phyloP scores from a whole-genome alignment of 352 stramenopile genomes.

The Globisporangium radiosum region DNA sequence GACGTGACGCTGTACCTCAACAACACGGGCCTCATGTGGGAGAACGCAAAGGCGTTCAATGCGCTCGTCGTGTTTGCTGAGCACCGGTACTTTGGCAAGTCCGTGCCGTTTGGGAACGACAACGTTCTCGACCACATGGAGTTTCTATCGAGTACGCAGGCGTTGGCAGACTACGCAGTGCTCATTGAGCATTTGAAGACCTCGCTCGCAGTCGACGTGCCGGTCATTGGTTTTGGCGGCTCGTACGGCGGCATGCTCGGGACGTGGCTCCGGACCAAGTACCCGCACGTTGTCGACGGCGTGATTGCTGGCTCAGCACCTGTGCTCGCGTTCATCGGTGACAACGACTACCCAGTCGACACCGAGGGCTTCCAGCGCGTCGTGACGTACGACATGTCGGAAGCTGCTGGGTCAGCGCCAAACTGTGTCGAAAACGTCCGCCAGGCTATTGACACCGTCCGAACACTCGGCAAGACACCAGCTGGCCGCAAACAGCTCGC shows the following conservation, averaged over 20 bases:
- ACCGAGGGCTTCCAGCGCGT: constrained; percentile 53
- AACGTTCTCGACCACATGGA: constrained; percentile 47
- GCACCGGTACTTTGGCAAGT: constrained; percentile 75
- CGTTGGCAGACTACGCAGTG: constrained; percentile 65
- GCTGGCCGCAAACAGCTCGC: constrained; percentile 38
- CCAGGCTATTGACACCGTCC: constrained; percentile 46
- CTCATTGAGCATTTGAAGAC: constrained; percentile 41
- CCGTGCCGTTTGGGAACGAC: constrained; percentile 42
- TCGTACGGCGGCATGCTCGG: constrained; percentile 94
- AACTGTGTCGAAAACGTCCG: constrained; percentile 81
- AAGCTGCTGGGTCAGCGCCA: constrained; percentile 44
- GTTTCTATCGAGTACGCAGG: constrained; percentile 81
- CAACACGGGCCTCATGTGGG: constrained; percentile 93
- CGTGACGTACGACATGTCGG: constrained; percentile 56
- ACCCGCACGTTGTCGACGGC: constrained; percentile 87
- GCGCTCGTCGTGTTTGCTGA: constrained; percentile 71
- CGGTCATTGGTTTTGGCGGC: constrained; percentile 89
- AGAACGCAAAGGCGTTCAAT: constrained; percentile 62
- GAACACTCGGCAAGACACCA: constrained; percentile 35
- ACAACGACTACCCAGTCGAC: constrained; percentile 46
- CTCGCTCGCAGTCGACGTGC: constrained; percentile 31
- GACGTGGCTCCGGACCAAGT: constrained; percentile 90
- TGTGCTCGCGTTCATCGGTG: constrained; percentile 62
- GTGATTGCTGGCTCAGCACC: constrained; percentile 89
- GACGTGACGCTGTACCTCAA: constrained; percentile 93